These are phyloP conservation scores for Polyporus tsugae DNA, from an alignment of 1,284 basidiomycete genomes.

Conservation along the genomic window DNA sequence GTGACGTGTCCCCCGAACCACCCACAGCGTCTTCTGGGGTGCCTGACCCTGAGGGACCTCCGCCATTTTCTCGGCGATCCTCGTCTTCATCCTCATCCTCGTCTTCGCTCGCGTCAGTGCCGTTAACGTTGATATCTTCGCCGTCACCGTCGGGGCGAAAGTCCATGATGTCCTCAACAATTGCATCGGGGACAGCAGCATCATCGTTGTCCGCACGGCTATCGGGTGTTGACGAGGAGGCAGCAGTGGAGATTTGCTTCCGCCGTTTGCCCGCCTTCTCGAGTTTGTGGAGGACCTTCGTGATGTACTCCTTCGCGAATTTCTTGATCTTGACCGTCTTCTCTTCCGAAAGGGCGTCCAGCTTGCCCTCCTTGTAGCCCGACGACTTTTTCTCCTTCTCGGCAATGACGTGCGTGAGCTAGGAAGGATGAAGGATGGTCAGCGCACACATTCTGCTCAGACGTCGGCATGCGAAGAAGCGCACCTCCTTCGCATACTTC, in stretches of 20 bases:
- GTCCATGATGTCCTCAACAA: slow-evolving; percentile 33
- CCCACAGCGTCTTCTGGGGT: slow-evolving; percentile 25
- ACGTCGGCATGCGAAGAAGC: slow-evolving; percentile 3
- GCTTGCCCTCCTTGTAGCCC: slow-evolving; percentile 73
- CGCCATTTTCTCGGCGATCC: slow-evolving; percentile 10
- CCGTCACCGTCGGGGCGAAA: slow-evolving; percentile 25
- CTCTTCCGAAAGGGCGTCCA: slow-evolving; percentile 85
- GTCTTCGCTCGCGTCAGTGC: background rate
- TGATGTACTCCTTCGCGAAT: slow-evolving; percentile 90
- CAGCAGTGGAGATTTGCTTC: slow-evolving; percentile 28
- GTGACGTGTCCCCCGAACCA: slow-evolving; percentile 27
- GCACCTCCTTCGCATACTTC: slow-evolving; percentile 93
- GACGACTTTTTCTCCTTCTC: slow-evolving; percentile 94
- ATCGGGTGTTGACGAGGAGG: slow-evolving; percentile 30
- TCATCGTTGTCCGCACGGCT: slow-evolving; percentile 27
- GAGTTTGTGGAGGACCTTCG: slow-evolving; percentile 70
- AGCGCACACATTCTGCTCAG: slow-evolving; percentile 8
- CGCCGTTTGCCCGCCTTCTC: slow-evolving; percentile 51
- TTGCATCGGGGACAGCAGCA: slow-evolving; percentile 17
- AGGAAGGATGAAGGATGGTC: background rate
- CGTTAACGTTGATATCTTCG: slow-evolving; percentile 25
- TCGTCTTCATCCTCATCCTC: slow-evolving; percentile 14
- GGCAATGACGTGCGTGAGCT: slow-evolving; percentile 84
- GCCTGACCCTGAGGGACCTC: slow-evolving; percentile 20
- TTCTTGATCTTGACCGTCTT: slow-evolving; percentile 92